phyloP scores from a whole-genome alignment of 2,329 filamentous ascomycete species.

The Dactylellina leptospora region DNA sequence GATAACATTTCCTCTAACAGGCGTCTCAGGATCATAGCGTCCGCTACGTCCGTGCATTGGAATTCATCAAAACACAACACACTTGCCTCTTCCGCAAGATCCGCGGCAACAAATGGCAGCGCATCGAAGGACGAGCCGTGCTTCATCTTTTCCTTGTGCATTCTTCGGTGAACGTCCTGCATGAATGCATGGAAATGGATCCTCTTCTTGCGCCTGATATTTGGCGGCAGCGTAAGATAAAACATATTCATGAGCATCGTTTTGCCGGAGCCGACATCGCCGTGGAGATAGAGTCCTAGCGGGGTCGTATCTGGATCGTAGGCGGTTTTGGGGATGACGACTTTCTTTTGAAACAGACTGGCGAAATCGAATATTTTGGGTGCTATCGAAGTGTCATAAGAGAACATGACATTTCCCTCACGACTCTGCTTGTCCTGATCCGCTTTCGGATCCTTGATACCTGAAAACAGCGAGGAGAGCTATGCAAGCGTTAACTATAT shows the following conservation, averaged over 20 bases:
- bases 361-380: conserved; percentile 51
- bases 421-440: conserved; percentile 61
- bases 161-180: conserved; percentile 99
- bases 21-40: conserved; percentile 89
- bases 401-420: conserved; percentile 64
- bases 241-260: conserved; percentile 99
- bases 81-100: conserved; percentile 79
- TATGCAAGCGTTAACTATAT: background rate
- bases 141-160: conserved; percentile 88
- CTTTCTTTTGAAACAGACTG: conserved; percentile 42
- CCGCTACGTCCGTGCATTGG: conserved; percentile 93
- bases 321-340: conserved; percentile 17
- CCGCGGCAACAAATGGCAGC: conserved; percentile 90
- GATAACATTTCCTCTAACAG: conserved; percentile 91
- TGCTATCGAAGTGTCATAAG: conserved; percentile 50
- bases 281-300: conserved; percentile 90
- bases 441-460: conserved; percentile 68
- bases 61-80: conserved; percentile 99
- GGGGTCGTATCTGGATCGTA: conserved; percentile 73
- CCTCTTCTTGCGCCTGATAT: conserved; percentile 82
- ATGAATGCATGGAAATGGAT: conserved; percentile 99
- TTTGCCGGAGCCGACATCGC: conserved; percentile 96
- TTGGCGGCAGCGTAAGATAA: conserved; percentile 97
- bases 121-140: conserved; percentile 90
- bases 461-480: conserved; percentile 66